These are phyloP conservation scores for Drechslerella dactyloides DNA, from an alignment of 2,329 filamentous ascomycete genomes.

Conservation along the genomic window DNA sequence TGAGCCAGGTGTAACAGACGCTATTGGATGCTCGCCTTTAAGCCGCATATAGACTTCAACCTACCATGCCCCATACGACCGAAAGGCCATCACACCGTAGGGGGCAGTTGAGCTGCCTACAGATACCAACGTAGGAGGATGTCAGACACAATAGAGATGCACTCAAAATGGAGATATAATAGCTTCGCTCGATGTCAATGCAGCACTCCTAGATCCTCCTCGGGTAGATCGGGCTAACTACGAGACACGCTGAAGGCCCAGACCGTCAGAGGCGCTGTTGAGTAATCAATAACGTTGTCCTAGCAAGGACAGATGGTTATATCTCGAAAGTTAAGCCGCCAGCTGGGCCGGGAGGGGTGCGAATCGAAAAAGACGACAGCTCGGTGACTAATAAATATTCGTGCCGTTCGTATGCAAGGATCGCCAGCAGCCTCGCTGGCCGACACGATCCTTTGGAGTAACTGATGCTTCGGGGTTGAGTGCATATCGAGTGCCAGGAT, in stretches of 20 bases:
- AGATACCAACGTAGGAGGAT: conserved; percentile 7
- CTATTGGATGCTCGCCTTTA: no score
- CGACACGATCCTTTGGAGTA: conserved; percentile 28
- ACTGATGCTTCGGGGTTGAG: conserved; percentile 28
- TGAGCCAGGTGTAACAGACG: no score
- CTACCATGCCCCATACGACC: no score
- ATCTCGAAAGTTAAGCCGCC: background rate
- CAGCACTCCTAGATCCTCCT: no score
- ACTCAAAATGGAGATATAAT: conserved; percentile 14
- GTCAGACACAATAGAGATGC: conserved; percentile 32
- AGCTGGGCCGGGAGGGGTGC: no score
- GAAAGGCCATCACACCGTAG: no score
- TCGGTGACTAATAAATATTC: conserved; percentile 8
- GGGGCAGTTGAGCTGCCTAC: no score
- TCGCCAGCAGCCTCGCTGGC: conserved; percentile 17
- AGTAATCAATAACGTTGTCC: conserved; percentile 5
- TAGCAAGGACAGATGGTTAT: background rate
- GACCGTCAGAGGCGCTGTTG: conserved; percentile 21
- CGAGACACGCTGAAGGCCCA: conserved; percentile 21
- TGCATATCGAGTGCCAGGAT: conserved; percentile 21
- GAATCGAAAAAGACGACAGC: no score
- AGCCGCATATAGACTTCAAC: no score
- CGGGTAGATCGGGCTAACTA: conserved; percentile 27
- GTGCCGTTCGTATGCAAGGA: conserved; percentile 10
- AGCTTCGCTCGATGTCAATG: conserved; percentile 7